phyloP scores from a whole-genome alignment of 2,329 filamentous ascomycete species.

The Pestalotiopsis sp. region DNA sequence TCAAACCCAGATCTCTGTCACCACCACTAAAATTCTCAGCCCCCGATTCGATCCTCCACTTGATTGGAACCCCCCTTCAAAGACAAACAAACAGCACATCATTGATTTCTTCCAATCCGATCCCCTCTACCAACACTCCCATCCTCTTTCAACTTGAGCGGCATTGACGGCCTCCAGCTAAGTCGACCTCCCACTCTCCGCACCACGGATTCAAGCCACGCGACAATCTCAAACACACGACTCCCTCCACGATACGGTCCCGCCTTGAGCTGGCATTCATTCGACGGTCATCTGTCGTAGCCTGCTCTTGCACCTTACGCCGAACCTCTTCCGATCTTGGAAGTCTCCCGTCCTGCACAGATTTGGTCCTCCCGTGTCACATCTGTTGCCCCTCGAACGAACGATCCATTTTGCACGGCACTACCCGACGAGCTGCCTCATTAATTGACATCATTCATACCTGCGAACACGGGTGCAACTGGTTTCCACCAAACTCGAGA shows the following conservation, averaged over 20 bases:
- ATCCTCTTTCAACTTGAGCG: neutral
- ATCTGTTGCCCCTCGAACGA: neutral
- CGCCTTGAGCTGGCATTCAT: slow-evolving; percentile 3
- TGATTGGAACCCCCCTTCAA: neutral
- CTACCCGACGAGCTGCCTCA: neutral
- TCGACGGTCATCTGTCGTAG: slow-evolving; percentile 15
- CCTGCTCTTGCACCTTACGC: neutral
- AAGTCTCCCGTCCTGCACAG: neutral
- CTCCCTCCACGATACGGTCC: neutral
- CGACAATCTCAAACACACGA: neutral
- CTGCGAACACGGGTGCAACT: neutral
- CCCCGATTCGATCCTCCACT: neutral
- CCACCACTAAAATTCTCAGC: slow-evolving; percentile 9
- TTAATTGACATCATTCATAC: neutral
- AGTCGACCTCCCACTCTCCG: neutral
- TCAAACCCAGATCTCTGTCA: neutral
- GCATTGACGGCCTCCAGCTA: neutral
- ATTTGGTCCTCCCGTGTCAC: neutral
- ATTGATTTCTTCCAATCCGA: neutral
- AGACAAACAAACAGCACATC: neutral
- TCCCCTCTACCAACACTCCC: neutral
- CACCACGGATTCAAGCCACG: neutral
- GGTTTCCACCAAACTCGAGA: neutral
- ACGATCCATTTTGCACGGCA: neutral
- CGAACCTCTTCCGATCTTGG: neutral